A percentile compares a stretch with the other conserved stretches of the same genome.
phyloP scores from a whole-genome alignment of 2,329 filamentous ascomycete species.

The Fusarium globosum region DNA sequence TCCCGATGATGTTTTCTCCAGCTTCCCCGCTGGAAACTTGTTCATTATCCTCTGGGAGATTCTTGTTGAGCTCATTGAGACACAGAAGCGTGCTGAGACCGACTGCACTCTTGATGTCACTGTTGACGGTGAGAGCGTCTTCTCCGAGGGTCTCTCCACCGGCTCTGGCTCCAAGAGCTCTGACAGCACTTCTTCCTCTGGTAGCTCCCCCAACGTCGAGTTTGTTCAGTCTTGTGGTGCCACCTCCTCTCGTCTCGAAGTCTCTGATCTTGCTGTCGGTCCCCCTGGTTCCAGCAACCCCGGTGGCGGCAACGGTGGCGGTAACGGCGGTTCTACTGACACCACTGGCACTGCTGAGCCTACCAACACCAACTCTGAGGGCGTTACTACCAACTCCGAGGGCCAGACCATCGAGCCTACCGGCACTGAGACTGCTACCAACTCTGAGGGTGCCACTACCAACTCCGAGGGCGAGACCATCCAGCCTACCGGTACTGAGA shows the following conservation, averaged over 20 bases:
- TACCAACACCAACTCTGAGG: not conserved
- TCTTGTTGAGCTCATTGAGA: not conserved
- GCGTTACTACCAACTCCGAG: slow-evolving; percentile 1
- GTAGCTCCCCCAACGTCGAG: not conserved
- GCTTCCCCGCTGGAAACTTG: not conserved
- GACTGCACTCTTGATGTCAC: slow-evolving; percentile 10
- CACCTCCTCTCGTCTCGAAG: not conserved
- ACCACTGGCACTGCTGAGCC: slow-evolving; percentile 47
- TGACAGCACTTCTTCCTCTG: accelerated
- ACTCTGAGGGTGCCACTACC: slow-evolving; percentile 1
- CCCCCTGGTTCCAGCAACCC: not conserved
- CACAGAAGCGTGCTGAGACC: slow-evolving; percentile 6
- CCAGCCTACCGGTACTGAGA: slow-evolving; percentile 38
- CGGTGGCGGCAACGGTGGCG: not conserved
- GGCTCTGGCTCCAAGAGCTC: accelerated
- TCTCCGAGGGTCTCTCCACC: not conserved
- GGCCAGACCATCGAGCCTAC: slow-evolving; percentile 1
- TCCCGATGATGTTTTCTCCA: accelerated
- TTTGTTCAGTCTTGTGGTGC: slow-evolving; percentile 26
- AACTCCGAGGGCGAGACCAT: slow-evolving; percentile 8
- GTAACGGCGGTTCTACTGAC: slow-evolving; percentile 33
- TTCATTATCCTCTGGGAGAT: slow-evolving; percentile 8
- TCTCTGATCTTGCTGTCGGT: slow-evolving; percentile 7
- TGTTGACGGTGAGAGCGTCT: not conserved
- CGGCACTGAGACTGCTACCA: not conserved